These are phyloP conservation scores for Emmonsiellopsis sp. DNA, from an alignment of 2,329 filamentous ascomycete genomes.

Conservation along the genomic window DNA sequence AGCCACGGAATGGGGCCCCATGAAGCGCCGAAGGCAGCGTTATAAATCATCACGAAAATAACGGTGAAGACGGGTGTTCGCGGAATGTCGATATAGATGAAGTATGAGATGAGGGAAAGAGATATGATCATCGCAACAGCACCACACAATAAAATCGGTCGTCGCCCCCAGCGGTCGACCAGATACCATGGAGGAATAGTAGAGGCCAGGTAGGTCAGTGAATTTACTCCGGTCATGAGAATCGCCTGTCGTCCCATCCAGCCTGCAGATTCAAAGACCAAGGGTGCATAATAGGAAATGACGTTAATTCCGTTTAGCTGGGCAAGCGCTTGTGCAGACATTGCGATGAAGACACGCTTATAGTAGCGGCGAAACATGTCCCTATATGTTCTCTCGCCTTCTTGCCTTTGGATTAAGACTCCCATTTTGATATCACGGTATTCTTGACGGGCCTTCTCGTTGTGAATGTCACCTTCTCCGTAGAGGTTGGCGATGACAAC, in stretches of 20 bases:
- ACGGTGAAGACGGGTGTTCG: slow-evolving; percentile 79
- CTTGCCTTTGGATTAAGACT: slow-evolving; percentile 83
- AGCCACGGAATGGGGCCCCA: slow-evolving; percentile 99
- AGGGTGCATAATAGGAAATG: slow-evolving; percentile 95
- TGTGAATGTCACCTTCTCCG: slow-evolving; percentile 89
- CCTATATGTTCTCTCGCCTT: slow-evolving; percentile 80
- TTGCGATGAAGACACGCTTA: slow-evolving; percentile 92
- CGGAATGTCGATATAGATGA: slow-evolving; percentile 75
- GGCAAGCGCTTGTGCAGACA: slow-evolving; percentile 92
- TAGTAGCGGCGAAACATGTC: slow-evolving; percentile 95
- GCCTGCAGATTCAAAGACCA: slow-evolving; percentile 94
- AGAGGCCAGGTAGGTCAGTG: slow-evolving; percentile 78
- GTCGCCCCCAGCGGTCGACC: slow-evolving; percentile 83
- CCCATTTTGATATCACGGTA: slow-evolving; percentile 99
- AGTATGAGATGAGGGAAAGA: slow-evolving; percentile 85
- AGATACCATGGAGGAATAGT: slow-evolving; percentile 97
- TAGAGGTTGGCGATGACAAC: slow-evolving; percentile 97
- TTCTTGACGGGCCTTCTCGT: slow-evolving; percentile 83
- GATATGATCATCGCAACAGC: slow-evolving; percentile 84
- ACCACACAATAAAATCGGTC: slow-evolving; percentile 80
- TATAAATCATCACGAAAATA: slow-evolving; percentile 95
- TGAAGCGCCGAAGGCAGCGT: slow-evolving; percentile 91
- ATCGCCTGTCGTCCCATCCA: slow-evolving; percentile 86
- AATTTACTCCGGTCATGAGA: slow-evolving; percentile 95
- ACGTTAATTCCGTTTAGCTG: slow-evolving; percentile 99